Evolutionary conservation across 2,329 filamentous ascomycete species (phyloP).

Genomic region (Aspergillus glaucus): DNA sequence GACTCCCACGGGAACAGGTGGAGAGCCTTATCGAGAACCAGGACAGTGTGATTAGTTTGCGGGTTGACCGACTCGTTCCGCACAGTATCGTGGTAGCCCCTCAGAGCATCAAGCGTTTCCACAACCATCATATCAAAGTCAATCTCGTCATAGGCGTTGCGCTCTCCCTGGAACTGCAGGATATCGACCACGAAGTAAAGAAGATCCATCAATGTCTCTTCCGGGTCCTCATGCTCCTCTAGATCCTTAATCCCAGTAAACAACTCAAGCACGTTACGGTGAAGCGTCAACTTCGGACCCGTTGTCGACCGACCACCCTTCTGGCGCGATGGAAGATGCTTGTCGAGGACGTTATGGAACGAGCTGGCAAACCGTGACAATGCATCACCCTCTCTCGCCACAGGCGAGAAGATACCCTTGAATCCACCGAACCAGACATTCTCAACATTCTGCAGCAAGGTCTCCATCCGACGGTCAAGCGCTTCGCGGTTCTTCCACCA

Average conservation of each 20-base stretch:
- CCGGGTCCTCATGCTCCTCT: constrained; percentile 65
- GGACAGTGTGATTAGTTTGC: constrained; percentile 61
- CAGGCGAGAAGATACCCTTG: constrained; percentile 82
- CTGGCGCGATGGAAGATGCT: constrained; percentile 74
- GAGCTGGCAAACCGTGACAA: constrained; percentile 69
- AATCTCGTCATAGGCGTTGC: constrained; percentile 95
- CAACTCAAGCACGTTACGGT: constrained; percentile 69
- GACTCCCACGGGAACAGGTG: constrained; percentile 96
- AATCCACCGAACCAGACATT: constrained; percentile 94
- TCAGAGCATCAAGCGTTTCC: constrained; percentile 77
- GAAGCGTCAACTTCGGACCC: constrained; percentile 48
- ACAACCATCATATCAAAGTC: constrained; percentile 90
- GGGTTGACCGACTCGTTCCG: constrained; percentile 28
- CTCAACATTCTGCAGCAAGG: constrained; percentile 78
- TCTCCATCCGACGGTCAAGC: constrained; percentile 69
- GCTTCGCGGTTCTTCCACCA: constrained; percentile 88
- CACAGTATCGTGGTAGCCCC: constrained; percentile 61
- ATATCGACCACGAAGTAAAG: constrained; percentile 96
- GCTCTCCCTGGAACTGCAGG: constrained; percentile 90
- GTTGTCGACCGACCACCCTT: constrained; percentile 49
- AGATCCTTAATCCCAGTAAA: constrained; percentile 81
- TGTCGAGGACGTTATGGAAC: constrained; percentile 73
- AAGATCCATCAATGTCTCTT: constrained; percentile 84
- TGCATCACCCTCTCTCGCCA: constrained; percentile 55
- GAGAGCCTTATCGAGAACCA: constrained; percentile 85